Evolutionary conservation across 2,329 filamentous ascomycete genomes (phyloP).

Genomic region (Aspergillus bombycis): DNA sequence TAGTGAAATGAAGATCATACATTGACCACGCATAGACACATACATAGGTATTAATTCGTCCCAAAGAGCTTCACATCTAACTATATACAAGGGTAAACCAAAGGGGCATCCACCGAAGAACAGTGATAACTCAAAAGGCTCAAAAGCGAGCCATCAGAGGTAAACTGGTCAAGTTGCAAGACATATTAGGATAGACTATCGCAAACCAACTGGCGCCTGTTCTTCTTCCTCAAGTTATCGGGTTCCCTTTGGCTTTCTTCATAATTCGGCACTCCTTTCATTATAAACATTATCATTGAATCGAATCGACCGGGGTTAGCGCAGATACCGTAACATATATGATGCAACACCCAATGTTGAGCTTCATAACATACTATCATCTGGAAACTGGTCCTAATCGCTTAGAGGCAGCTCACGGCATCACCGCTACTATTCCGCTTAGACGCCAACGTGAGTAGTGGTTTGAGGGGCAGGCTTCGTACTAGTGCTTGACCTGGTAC

Average conservation of each 20-base stretch:
- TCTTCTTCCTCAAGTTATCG: not conserved
- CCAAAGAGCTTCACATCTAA: not conserved
- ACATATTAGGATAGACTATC: not conserved
- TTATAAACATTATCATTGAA: not conserved
- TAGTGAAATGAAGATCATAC: no score
- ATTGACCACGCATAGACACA: not conserved
- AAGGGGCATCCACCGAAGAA: not conserved
- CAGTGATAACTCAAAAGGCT: not conserved
- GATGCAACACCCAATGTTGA: not conserved
- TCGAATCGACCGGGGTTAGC: not conserved
- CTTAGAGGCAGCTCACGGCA: conserved; percentile 1
- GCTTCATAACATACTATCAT: not conserved
- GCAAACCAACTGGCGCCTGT: not conserved
- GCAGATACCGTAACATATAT: not conserved
- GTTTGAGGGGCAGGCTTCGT: conserved; percentile 29
- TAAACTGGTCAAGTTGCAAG: not conserved
- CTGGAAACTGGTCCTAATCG: not conserved
- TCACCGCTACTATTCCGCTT: conserved; percentile 10
- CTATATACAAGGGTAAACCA: not conserved
- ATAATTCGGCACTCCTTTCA: not conserved
- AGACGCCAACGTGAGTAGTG: conserved; percentile 21
- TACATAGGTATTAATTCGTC: not conserved
- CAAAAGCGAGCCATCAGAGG: not conserved
- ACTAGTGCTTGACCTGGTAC: conserved; percentile 37
- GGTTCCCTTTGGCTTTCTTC: not conserved